These are phyloP conservation scores for Lojkania enalia DNA, from an alignment of 2,329 filamentous ascomycete species.

Conservation along the genomic window DNA sequence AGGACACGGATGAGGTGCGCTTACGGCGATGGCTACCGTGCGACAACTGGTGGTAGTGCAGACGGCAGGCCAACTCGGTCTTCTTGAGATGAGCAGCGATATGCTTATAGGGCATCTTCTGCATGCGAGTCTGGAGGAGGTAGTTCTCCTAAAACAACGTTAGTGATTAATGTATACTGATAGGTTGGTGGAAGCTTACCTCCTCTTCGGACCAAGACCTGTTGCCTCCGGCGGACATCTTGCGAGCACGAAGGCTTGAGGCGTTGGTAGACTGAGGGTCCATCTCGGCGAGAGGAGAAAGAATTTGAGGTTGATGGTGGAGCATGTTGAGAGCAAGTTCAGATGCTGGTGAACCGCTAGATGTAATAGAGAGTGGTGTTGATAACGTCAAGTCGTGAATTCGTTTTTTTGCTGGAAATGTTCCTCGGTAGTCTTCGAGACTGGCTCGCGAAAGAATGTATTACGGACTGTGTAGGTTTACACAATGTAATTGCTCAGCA, in stretches of 20 bases:
- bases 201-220: slow-evolving; percentile 86
- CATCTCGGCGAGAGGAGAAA: slow-evolving; percentile 45
- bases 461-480: slow-evolving; percentile 36
- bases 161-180: slow-evolving; percentile 14
- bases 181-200: slow-evolving; percentile 50
- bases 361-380: slow-evolving; percentile 12
- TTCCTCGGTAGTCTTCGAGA: slow-evolving; percentile 54
- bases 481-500: slow-evolving; percentile 47
- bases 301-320: slow-evolving; percentile 44
- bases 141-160: slow-evolving; percentile 69
- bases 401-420: slow-evolving; percentile 29
- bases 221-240: slow-evolving; percentile 72
- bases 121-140: slow-evolving; percentile 78
- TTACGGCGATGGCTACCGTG: slow-evolving; percentile 81
- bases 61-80: slow-evolving; percentile 82
- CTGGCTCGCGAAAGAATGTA: slow-evolving; percentile 45
- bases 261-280: slow-evolving; percentile 31
- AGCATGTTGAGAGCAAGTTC: slow-evolving; percentile 30
- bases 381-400: slow-evolving; percentile 20
- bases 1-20: slow-evolving; percentile 71
- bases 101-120: slow-evolving; percentile 91
- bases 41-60: slow-evolving; percentile 85
- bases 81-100: slow-evolving; percentile 85
- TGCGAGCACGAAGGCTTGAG: slow-evolving; percentile 66
- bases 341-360: slow-evolving; percentile 35